These are phyloP conservation scores for Rhodotorula sp. DNA, from an alignment of 1,284 basidiomycete genomes.

Conservation along the genomic window DNA sequence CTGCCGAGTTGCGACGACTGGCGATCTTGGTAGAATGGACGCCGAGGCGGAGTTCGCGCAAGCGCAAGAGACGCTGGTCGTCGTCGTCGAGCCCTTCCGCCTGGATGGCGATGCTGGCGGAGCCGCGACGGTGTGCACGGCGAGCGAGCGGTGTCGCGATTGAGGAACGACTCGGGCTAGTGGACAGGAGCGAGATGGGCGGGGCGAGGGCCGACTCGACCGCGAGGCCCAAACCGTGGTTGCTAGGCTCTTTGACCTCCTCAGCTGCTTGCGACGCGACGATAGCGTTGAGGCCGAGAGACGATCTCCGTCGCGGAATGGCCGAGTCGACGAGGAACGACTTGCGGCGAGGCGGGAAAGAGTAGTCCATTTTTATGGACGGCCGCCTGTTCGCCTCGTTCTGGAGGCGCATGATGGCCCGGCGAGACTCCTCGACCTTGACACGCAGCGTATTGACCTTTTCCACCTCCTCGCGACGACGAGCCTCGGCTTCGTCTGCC, in stretches of 20 bases:
- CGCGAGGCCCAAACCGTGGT: conserved; percentile 2
- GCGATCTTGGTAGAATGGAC: conserved; percentile 26
- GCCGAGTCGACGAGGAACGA: conserved; percentile 50
- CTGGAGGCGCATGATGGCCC: conserved; percentile 86
- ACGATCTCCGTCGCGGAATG: conserved; percentile 61
- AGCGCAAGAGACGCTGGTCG: conserved; percentile 6
- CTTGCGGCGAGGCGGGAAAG: not conserved
- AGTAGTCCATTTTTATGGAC: not conserved
- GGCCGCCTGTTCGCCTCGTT: conserved; percentile 57
- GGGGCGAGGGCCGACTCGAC: conserved; percentile 16
- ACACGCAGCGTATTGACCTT: conserved; percentile 73
- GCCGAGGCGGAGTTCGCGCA: conserved; percentile 37
- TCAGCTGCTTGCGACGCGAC: conserved; percentile 2
- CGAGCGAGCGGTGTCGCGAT: conserved; percentile 15
- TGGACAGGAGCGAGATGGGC: conserved; percentile 3
- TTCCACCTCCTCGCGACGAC: conserved; percentile 73
- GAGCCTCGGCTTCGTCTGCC: conserved; percentile 62
- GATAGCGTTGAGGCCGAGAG: conserved; percentile 42
- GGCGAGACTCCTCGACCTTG: conserved; percentile 87
- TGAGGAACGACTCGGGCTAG: conserved; percentile 3
- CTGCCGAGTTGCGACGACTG: conserved; percentile 20
- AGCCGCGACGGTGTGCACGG: conserved; percentile 31
- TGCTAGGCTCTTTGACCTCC: not conserved
- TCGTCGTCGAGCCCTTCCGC: conserved; percentile 28
- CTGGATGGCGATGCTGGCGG: conserved; percentile 17